Evolutionary conservation across 2,329 filamentous ascomycete genomes (phyloP).

Genomic region (Colletotrichum sp.): DNA sequence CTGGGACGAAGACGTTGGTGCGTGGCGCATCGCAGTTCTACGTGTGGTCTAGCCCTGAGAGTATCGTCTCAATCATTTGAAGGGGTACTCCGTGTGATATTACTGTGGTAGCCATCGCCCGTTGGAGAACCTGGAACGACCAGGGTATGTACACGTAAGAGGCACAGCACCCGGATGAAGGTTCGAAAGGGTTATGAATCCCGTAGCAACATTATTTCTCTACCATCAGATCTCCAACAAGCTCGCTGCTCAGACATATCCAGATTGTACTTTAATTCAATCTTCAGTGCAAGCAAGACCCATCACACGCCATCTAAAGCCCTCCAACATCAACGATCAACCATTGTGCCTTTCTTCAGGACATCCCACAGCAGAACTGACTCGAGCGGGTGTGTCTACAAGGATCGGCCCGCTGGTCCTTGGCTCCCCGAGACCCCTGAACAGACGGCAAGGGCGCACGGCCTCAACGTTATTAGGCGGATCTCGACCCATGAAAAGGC

Average conservation of each 20-base stretch:
- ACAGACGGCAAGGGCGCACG: background rate
- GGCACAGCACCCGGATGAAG: background rate
- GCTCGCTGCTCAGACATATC: background rate
- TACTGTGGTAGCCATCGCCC: background rate
- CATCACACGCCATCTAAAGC: background rate
- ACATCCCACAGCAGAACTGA: background rate
- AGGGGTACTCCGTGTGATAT: background rate
- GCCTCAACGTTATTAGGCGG: constrained; percentile 12
- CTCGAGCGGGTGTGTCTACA: background rate
- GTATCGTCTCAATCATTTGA: background rate
- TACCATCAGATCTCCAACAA: background rate
- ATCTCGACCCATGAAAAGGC: background rate
- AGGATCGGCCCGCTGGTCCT: constrained; percentile 8
- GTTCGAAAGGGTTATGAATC: background rate
- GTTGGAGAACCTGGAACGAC: background rate
- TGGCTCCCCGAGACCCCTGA: background rate
- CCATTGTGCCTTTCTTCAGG: background rate
- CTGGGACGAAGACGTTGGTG: background rate
- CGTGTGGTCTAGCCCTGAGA: background rate
- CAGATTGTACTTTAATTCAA: background rate
- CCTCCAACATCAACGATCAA: background rate
- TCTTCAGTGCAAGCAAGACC: background rate
- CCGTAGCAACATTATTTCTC: background rate
- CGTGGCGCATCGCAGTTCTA: background rate
- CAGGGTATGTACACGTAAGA: background rate